Evolutionary conservation across 495 filamentous ascomycete genomes (phyloP).

Genomic region (Penicillium steckii): DNA sequence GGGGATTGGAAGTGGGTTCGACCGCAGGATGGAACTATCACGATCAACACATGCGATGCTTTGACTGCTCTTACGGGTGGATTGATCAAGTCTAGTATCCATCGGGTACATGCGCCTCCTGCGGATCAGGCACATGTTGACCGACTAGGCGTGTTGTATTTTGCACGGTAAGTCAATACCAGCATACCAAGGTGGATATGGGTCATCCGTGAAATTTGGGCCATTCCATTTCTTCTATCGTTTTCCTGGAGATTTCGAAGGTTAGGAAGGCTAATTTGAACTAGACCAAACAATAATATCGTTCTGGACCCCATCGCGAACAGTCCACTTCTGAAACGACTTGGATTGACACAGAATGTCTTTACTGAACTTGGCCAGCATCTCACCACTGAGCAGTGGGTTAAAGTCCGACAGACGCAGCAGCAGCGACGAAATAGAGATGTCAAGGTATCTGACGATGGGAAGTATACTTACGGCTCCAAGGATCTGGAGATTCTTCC

Average conservation of each 20-base stretch:
- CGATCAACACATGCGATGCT: conserved; percentile 52
- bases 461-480: conserved; percentile 34
- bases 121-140: conserved; percentile 51
- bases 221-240: too few relatives aligned
- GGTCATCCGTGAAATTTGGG: not conserved
- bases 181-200: too few relatives aligned
- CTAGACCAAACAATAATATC: conserved; percentile 36
- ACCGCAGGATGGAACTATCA: conserved; percentile 49
- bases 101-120: conserved; percentile 51
- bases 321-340: conserved; percentile 39
- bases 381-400: conserved; percentile 36
- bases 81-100: conserved; percentile 50
- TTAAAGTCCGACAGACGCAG: conserved; percentile 34
- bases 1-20: conserved; percentile 42
- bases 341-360: conserved; percentile 35
- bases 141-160: conserved; percentile 49
- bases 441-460: conserved; percentile 38
- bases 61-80: conserved; percentile 48
- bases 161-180: too few relatives aligned
- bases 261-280: not conserved
- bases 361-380: conserved; percentile 36
- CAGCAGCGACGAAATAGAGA: conserved; percentile 44
- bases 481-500: conserved; percentile 50
- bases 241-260: too few relatives aligned
- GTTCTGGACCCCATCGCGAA: conserved; percentile 43